A percentile compares a stretch with the other conserved stretches of the same genome.
Evolutionary conservation across 371 early-diverging fungal species (phyloP).

Genomic region (Rhizopus stolonifer): DNA sequence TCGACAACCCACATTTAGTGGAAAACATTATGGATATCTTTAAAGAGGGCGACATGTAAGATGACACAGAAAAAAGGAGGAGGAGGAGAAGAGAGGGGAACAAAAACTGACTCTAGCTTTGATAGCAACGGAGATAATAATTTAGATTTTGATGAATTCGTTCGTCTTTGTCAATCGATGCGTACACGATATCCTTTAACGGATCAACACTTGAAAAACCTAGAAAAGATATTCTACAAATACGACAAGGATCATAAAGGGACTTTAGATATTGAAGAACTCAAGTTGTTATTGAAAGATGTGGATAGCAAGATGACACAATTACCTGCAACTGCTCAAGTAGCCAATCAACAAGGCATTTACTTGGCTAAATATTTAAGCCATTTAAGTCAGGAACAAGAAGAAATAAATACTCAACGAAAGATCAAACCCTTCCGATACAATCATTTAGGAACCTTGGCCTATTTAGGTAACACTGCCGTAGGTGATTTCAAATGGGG

Average conservation of each 20-base stretch:
- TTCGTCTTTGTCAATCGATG: slow-evolving; percentile 24
- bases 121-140: slow-evolving; percentile 46
- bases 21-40: slow-evolving; percentile 55
- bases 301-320: slow-evolving; percentile 69
- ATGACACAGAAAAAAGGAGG: neutral
- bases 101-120: neutral
- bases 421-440: slow-evolving; percentile 63
- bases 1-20: slow-evolving; percentile 69
- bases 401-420: slow-evolving; percentile 4
- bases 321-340: slow-evolving; percentile 89
- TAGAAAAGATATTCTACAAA: slow-evolving; percentile 50
- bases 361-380: slow-evolving; percentile 66
- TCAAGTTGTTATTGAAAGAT: slow-evolving; percentile 54
- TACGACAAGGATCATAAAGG: slow-evolving; percentile 65
- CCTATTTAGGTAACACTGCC: slow-evolving; percentile 80
- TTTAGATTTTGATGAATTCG: slow-evolving; percentile 31
- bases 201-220: slow-evolving; percentile 51
- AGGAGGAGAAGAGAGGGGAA: neutral
- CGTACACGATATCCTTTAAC: slow-evolving; percentile 52
- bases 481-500: slow-evolving; percentile 66
- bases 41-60: slow-evolving; percentile 50
- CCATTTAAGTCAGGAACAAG: slow-evolving; percentile 13
- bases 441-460: slow-evolving; percentile 74
- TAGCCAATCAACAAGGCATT: slow-evolving; percentile 83
- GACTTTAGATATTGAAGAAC: slow-evolving; percentile 62